Percentiles rank a stretch among this genome's conserved stretches.
Evolutionary conservation across 805 yeast species (phyloP).

Genomic region (Pichia scutulata): DNA sequence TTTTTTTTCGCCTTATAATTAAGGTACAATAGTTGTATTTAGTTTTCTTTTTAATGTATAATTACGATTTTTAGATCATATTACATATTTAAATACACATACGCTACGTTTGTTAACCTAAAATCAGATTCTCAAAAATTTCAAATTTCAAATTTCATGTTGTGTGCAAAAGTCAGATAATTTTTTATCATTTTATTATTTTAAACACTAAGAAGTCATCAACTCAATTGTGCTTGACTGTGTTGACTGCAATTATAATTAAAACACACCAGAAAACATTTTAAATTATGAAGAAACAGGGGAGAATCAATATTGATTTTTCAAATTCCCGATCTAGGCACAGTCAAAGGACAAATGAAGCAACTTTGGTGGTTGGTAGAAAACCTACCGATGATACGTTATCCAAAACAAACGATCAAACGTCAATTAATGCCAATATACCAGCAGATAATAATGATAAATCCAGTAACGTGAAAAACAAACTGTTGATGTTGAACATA

Average conservation of each 20-base stretch:
- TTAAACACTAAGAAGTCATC: too few species aligned
- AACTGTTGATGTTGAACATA: not conserved
- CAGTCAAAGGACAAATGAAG: slow-evolving; percentile 28
- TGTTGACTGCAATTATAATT: not conserved
- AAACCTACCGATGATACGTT: not conserved
- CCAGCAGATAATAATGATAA: not conserved
- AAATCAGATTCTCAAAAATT: not conserved
- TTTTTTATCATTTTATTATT: not conserved
- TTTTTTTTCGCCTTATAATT: not conserved
- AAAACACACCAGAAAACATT: not conserved
- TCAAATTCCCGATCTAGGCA: slow-evolving; percentile 21
- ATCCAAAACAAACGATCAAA: not conserved
- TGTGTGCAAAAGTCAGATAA: not conserved
- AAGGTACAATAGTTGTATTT: not conserved
- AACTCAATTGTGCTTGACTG: not conserved
- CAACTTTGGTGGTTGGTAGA: slow-evolving; percentile 28
- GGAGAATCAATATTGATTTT: slow-evolving; percentile 22
- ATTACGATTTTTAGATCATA: too few species aligned
- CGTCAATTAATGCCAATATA: not conserved
- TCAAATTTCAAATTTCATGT: not conserved
- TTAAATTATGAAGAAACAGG: slow-evolving; percentile 16
- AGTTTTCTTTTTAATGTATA: too few species aligned
- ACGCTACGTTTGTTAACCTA: too few species aligned
- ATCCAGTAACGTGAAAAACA: not conserved
- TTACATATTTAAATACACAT: too few species aligned